Evolutionary conservation across 306 rosid species (phyloP).

Genomic region (Pyrus communis): DNA sequence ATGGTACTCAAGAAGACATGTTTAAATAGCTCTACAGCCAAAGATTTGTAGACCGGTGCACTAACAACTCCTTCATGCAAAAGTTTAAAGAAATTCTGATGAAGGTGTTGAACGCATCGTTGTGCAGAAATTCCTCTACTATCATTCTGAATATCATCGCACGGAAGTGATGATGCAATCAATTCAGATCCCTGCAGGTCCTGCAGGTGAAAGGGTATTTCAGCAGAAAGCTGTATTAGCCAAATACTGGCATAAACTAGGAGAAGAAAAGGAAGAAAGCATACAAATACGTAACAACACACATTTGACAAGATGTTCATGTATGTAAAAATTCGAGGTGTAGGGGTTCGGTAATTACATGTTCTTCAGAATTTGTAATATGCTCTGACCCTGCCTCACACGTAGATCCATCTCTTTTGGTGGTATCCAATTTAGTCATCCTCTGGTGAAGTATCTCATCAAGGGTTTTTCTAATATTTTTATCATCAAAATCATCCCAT

Average conservation of each 20-base stretch:
- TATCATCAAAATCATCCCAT: conserved; percentile 71
- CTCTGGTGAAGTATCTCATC: conserved; percentile 58
- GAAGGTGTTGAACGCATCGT: not conserved
- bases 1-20: not conserved
- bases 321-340: not conserved
- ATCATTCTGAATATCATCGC: not conserved
- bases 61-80: not conserved
- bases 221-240: not conserved
- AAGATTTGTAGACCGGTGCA: not conserved
- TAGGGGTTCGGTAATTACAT: conserved; percentile 22
- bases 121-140: not conserved
- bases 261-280: too few species aligned
- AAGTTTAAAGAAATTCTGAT: not conserved
- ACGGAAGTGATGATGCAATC: not conserved
- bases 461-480: conserved; percentile 46
- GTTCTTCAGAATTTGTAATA: conserved; percentile 23
- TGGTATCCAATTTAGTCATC: conserved; percentile 51
- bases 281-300: not conserved
- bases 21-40: not conserved
- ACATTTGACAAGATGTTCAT: not conserved
- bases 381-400: conserved; percentile 42
- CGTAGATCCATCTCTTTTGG: conserved; percentile 35
- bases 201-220: not conserved
- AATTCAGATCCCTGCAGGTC: not conserved
- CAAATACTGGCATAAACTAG: too few species aligned